A percentile compares a stretch with the other conserved stretches of the same genome.
Conservation (phyloP, 495 filamentous ascomycete genomes). For the Cryomyces minteri region DNA sequence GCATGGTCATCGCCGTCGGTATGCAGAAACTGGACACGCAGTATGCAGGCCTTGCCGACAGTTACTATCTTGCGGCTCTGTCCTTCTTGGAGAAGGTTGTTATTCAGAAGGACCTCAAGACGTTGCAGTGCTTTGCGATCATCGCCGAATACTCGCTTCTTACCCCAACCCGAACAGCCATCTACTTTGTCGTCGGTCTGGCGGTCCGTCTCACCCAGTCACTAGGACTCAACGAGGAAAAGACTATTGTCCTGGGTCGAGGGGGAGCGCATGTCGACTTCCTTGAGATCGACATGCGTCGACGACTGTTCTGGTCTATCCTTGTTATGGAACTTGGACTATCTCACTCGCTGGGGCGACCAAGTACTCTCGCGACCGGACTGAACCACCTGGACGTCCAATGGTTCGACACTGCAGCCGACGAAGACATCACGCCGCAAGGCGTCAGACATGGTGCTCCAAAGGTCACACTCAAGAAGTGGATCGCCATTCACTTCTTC, state of each 20-base stretch:
- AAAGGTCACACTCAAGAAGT: constrained; percentile 51
- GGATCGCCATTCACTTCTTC: constrained; percentile 78
- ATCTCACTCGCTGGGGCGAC: constrained; percentile 68
- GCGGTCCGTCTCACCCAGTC: constrained; percentile 75
- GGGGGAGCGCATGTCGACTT: constrained; percentile 29
- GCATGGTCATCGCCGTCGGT: constrained; percentile 81
- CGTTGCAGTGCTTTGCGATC: constrained; percentile 74
- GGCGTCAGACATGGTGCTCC: constrained; percentile 47
- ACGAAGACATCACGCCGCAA: constrained; percentile 61
- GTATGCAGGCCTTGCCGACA: constrained; percentile 75
- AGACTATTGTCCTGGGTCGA: constrained; percentile 38
- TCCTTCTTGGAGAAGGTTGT: constrained; percentile 61
- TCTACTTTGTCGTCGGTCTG: constrained; percentile 79
- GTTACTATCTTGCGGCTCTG: constrained; percentile 77
- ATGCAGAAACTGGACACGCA: constrained; percentile 70
- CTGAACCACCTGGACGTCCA: constrained; percentile 65
- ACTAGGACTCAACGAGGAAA: constrained; percentile 67
- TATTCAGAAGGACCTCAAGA: constrained; percentile 62
- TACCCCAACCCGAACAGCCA: constrained; percentile 75
- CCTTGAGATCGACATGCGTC: constrained; percentile 69
- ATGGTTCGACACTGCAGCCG: constrained; percentile 62
- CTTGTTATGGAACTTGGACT: constrained; percentile 73
- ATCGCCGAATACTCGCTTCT: constrained; percentile 85
- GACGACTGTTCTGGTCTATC: constrained; percentile 73
- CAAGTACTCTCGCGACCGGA: constrained; percentile 60